Base-by-base conservation (phyloP, 1,284 basidiomycete genomes). In the Marasmius oreades region DNA sequence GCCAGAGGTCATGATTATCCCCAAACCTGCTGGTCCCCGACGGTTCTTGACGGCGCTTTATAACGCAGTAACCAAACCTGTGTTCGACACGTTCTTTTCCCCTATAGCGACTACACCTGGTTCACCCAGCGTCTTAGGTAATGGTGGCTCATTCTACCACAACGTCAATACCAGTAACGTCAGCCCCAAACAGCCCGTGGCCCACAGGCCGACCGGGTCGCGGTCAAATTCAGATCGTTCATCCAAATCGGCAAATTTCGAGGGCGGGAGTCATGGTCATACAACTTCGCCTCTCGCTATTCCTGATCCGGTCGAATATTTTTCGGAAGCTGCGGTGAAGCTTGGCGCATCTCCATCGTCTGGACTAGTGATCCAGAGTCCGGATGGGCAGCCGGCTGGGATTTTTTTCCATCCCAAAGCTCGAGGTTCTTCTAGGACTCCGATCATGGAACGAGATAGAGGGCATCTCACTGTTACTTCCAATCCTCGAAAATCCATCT, bases 11-110 rank as follows among this genome's bases (percentile, higher is more conserved):
- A 90, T 97, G 77, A 92, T 98, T 61, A 88, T 98, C 26, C 95
- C 93, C 4, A 98, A 98, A 71, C 95, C 95, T 5, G 93, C 92
- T 8, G 95, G 95, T 3, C 95, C 95, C 1, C 84, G 95, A 34
- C 84, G 95, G 8, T 87, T 97, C 62, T 74, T 98, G 59, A 95
- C 93, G 5, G 90, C 94, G 10, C 74, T 98, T 16, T 89, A 95
- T 67, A 96, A 92, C 3, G 90, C 92, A 1, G 78, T 92, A 48
- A 88, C 83, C 12, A 91, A 88, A 61, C 94, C 95, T 0, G 66
- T 86, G 11, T 85, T 98, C 23, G 94, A 97, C 66, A 90, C 94
- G 0, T 90, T 89, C 66, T 97, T 97, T 69, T 74, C 83, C 0
- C 95, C 96, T 11, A 98, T 95, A 58, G 95, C 95, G 0, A 98